Evolutionary conservation across 2,329 filamentous ascomycete genomes (phyloP), one percentile per base, ranked within the genome.

Genomic region (Sporothrix dimorphospora): DNA sequence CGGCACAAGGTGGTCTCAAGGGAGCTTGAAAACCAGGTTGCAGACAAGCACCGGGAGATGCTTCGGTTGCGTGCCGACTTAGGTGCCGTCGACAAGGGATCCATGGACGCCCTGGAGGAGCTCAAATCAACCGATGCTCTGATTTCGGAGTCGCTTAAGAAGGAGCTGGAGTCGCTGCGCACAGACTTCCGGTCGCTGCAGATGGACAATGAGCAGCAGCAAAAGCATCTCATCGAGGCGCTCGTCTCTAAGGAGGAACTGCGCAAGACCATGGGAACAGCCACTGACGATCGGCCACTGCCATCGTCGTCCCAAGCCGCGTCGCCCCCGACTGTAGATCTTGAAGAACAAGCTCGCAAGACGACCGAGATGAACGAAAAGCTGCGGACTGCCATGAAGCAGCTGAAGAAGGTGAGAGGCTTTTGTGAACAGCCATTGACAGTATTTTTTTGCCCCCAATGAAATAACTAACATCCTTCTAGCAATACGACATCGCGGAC

Each of bases 221-320:
- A 89, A 79, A 84, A 84, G 63, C 88, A 90, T 77, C 83, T 91
- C 30, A 84, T 90, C 75, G 84, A 88, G 53, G 85, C 87, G 59
- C 82, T 90, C 21, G 82, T 90, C 61, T 84, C 86, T 74, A 90
- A 90, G 78, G 88, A 90, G 73, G 86, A 86, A 78, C 81, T 89
- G 70, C 84, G 86, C 71, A 87, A 87, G 78, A 83, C 87, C 72
- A 80, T 85, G 47, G 86, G 88, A 74, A 40, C 81, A 75, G 80
- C 83, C 75, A 75, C 30, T 24, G 67, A 42, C 67, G 45, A 65
- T 12, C 40, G 24, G 11, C 1, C 38, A 27, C 21, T 65, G 6
- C 47, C 4, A 19, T 65, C 49, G 19, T 27, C 38, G 19, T 14
- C 11, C 21, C 2, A 19, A 14, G 34, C 30, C 9, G 27, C 53